Evolutionary conservation across 2,329 filamentous ascomycete species (phyloP), one percentile per base, ranked within the genome.

Genomic region (Chrysosporium keratinophilum): DNA sequence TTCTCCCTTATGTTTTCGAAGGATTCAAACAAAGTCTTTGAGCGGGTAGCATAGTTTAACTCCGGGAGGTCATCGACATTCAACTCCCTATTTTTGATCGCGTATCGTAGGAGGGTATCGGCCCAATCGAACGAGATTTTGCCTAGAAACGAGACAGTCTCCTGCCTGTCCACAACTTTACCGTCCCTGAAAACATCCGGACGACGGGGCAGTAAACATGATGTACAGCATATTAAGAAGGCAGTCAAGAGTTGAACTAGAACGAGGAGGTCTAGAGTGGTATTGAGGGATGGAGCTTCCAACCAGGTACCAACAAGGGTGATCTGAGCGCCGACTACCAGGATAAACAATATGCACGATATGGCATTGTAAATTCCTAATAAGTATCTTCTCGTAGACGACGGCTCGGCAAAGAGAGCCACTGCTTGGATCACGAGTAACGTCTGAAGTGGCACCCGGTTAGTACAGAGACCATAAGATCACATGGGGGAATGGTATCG

Each of bases 91-190:
- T 83, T 82, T 59, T 76, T 73, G 1, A 69, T 67, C 1, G 83
- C 81, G 19, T 76, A 66, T 1, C 67, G 61, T 12, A 90, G 73
- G 0, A 88, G 61, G 1, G 69, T 65, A 1, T 65, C 67, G 1
- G 78, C 75, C 85, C 85, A 91, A 47, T 73, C 70, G 70, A 83
- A 90, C 5, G 79, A 85, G 62, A 81, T 80, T 49, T 80, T 78
- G 49, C 70, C 76, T 46, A 84, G 72, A 1, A 81, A 78, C 1
- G 82, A 82, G 2, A 73, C 74, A 0, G 82, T 84, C 60, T 75
- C 76, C 68, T 84, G 76, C 14, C 73, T 71, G 63, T 90, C 85
- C 33, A 91, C 82, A 2, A 74, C 64, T 45, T 75, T 71, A 23
- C 74, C 81, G 39, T 82, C 65, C 61, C 76, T 72, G 62, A 76